These are phyloP conservation scores for Colletotrichum sp. DNA, from an alignment of 2,329 filamentous ascomycete genomes.

Conservation along the genomic window DNA sequence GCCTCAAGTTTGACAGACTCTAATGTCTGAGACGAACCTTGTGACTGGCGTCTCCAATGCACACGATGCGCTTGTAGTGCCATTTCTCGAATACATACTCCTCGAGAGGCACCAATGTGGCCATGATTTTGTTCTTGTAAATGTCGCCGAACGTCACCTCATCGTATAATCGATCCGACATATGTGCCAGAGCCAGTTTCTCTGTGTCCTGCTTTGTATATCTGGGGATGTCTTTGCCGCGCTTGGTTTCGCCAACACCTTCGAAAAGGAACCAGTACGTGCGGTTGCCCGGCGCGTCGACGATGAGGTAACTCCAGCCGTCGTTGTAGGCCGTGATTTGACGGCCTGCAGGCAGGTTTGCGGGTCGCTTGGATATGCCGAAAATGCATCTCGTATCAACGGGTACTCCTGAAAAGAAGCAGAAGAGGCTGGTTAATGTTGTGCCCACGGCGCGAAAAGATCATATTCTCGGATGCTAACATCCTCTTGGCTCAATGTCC, in stretches of 20 bases:
- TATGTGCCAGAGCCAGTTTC: constrained; percentile 27
- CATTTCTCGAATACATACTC: constrained; percentile 43
- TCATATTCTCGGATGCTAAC: background rate
- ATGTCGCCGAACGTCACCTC: constrained; percentile 33
- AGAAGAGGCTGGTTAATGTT: background rate
- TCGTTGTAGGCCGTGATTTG: constrained; percentile 13
- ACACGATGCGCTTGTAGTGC: constrained; percentile 41
- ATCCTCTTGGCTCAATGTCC: background rate
- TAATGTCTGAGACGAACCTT: constrained; percentile 31
- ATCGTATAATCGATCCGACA: constrained; percentile 23
- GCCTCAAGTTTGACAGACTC: background rate
- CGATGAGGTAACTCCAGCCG: constrained; percentile 29
- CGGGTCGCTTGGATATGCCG: constrained; percentile 35
- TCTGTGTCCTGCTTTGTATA: constrained; percentile 36
- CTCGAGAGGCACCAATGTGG: constrained; percentile 27
- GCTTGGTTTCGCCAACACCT: constrained; percentile 29
- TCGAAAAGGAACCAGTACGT: constrained; percentile 43
- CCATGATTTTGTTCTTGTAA: constrained; percentile 29
- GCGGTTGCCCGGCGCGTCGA: constrained; percentile 32
- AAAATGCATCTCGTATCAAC: constrained; percentile 34
- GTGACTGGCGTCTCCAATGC: constrained; percentile 46
- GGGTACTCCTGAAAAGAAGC: background rate
- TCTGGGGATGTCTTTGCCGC: constrained; percentile 34
- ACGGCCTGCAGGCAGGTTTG: background rate
- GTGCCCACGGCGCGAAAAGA: rapidly evolving